These are phyloP conservation scores for carrot (Daucus carota) DNA, from an alignment of 129 eudicot species.

Conservation along the genomic window DNA sequence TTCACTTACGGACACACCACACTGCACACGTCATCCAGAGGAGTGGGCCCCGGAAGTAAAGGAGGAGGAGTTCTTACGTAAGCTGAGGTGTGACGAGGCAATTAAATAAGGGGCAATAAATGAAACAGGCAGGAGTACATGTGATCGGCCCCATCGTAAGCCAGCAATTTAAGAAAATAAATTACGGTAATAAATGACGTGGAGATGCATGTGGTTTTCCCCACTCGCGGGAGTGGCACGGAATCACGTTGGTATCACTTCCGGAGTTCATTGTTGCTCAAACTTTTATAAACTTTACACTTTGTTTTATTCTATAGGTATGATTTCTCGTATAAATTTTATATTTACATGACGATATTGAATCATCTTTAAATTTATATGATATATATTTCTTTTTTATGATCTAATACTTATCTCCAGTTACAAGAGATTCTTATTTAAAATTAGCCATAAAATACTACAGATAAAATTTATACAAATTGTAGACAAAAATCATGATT, in stretches of 20 bases:
- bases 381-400: too few species aligned
- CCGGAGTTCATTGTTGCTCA: too few species aligned
- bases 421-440: too few species aligned
- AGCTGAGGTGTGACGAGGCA: constrained; percentile 4
- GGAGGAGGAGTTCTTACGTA: neutral
- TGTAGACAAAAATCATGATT: too few species aligned
- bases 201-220: neutral
- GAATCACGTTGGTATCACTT: neutral
- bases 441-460: too few species aligned
- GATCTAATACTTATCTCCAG: too few species aligned
- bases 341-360: too few species aligned
- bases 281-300: too few species aligned
- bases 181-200: neutral
- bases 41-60: neutral
- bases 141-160: neutral
- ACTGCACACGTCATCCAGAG: neutral
- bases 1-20: constrained; percentile 1
- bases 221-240: neutral
- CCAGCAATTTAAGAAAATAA: constrained; percentile 1
- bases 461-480: too few species aligned
- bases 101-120: neutral
- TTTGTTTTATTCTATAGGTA: too few species aligned
- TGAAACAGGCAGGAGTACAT: constrained; percentile 6
- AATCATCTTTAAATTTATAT: too few species aligned
- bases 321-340: too few species aligned